A percentile compares a stretch with the other conserved stretches of the same genome.
These are phyloP conservation scores for Geotrichum bryndzae DNA, from an alignment of 1,139 yeast genomes.

Conservation along the genomic window DNA sequence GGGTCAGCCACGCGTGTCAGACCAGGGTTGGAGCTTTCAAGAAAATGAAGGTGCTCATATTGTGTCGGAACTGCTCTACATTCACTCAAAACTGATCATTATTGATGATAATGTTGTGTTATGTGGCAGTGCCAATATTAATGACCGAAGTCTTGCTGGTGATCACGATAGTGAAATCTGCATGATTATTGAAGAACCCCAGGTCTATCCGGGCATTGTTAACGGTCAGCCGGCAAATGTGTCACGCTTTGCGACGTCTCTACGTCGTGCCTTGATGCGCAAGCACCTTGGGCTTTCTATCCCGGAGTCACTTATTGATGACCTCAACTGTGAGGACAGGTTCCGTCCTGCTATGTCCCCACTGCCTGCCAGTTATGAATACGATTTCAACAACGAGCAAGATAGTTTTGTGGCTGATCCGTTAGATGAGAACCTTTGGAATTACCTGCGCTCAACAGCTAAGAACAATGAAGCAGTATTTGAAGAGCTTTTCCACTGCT, in stretches of 20 bases:
- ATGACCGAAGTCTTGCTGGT: constrained; percentile 20
- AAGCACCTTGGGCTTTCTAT: constrained; percentile 19
- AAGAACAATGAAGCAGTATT: constrained; percentile 16
- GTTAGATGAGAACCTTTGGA: constrained; percentile 18
- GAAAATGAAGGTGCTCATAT: constrained; percentile 18
- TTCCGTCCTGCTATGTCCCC: constrained; percentile 14
- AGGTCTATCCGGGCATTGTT: constrained; percentile 5
- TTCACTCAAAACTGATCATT: constrained; percentile 21
- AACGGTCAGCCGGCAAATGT: constrained; percentile 16
- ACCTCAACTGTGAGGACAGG: not conserved
- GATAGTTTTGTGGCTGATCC: constrained; percentile 19
- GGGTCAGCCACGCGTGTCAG: constrained; percentile 5
- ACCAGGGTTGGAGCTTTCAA: constrained; percentile 14
- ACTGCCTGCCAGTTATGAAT: constrained; percentile 14
- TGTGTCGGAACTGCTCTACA: constrained; percentile 22
- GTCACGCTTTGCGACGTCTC: constrained; percentile 19
- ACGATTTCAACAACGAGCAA: constrained; percentile 17
- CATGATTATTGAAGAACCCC: constrained; percentile 19
- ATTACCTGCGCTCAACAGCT: constrained; percentile 12
- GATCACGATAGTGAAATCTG: constrained; percentile 22
- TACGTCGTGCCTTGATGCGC: constrained; percentile 18
- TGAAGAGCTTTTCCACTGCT: constrained; percentile 18
- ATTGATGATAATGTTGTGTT: constrained; percentile 19
- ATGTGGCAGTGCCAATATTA: constrained; percentile 22
- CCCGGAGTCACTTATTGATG: constrained; percentile 7